These are phyloP conservation scores for Arxiozyma heterogenica DNA, from an alignment of 1,139 yeast species.

Conservation along the genomic window DNA sequence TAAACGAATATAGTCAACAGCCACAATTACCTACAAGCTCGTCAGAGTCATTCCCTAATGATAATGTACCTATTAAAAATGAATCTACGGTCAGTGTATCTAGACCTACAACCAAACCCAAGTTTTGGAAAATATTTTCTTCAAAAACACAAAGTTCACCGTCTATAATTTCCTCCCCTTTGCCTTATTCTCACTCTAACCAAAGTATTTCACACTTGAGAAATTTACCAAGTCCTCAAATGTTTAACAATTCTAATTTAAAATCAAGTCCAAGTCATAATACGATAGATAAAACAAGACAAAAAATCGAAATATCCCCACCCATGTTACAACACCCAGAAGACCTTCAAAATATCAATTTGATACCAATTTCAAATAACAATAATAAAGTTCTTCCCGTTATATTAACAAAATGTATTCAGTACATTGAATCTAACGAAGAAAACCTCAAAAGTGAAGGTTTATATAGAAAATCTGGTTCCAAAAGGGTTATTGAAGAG, in stretches of 20 bases:
- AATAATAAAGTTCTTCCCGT: conserved; percentile 62
- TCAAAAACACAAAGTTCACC: conserved; percentile 4
- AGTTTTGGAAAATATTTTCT: conserved; percentile 30
- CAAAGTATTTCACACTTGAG: conserved; percentile 1
- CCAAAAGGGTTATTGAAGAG: conserved; percentile 44
- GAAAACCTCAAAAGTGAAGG: conserved; percentile 64
- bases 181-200: conserved; percentile 11
- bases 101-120: conserved; percentile 24
- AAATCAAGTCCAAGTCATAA: conserved; percentile 3
- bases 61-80: conserved; percentile 12
- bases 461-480: conserved; percentile 82
- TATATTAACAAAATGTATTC: conserved; percentile 63
- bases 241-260: neutral
- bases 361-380: conserved; percentile 24
- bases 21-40: conserved; percentile 4
- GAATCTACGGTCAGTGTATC: conserved; percentile 24
- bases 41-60: conserved; percentile 6
- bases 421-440: conserved; percentile 62
- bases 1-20: conserved; percentile 8
- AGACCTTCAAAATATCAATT: conserved; percentile 30
- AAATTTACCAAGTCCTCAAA: neutral
- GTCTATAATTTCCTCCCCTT: neutral
- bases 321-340: conserved; percentile 31
- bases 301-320: conserved; percentile 27
- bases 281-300: conserved; percentile 7